A percentile compares a stretch with the other conserved stretches of the same genome.
Evolutionary conservation across 228 moss, liverwort and hornwort genomes (phyloP).

Genomic region (Sphagnum magellanicum): DNA sequence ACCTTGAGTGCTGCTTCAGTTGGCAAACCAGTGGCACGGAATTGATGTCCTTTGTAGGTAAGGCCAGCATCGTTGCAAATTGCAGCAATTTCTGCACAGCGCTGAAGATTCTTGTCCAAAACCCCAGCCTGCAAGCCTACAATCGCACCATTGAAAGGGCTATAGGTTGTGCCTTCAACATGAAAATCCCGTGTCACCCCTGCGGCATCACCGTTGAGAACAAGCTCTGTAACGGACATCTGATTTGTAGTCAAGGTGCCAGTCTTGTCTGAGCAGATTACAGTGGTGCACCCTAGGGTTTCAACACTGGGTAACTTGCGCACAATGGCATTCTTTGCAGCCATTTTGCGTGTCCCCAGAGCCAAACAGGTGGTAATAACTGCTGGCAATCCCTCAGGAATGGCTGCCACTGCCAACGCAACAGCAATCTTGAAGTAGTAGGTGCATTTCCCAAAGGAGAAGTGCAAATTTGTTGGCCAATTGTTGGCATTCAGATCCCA

Average conservation of each 20-base stretch:
- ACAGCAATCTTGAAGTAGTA: constrained; percentile 61
- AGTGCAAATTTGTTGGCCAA: constrained; percentile 25
- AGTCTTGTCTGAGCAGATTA: constrained; percentile 64
- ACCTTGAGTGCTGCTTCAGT: constrained; percentile 45
- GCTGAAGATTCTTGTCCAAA: constrained; percentile 30
- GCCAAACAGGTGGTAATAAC: constrained; percentile 71
- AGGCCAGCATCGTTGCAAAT: constrained; percentile 48
- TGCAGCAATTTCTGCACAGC: constrained; percentile 38
- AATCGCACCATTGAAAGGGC: constrained; percentile 26
- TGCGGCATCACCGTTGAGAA: constrained; percentile 24
- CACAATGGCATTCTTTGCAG: constrained; percentile 62
- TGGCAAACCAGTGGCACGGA: constrained; percentile 44
- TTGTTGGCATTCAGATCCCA: constrained; percentile 40
- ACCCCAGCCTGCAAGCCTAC: constrained; percentile 29
- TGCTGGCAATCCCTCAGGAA: constrained; percentile 63
- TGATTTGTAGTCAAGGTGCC: constrained; percentile 51
- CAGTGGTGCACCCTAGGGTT: constrained; percentile 61
- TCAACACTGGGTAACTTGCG: constrained; percentile 58
- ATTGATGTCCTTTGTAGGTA: constrained; percentile 21
- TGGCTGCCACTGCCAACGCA: constrained; percentile 64
- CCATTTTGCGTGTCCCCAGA: constrained; percentile 59
- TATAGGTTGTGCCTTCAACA: constrained; percentile 45
- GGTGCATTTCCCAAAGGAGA: constrained; percentile 43
- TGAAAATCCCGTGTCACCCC: constrained; percentile 40
- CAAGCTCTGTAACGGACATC: constrained; percentile 50